Percentiles rank a stretch among this genome's conserved stretches.
Conservation (phyloP, 1,284 basidiomycete genomes). For the Cryptococcus amylolentus region DNA sequence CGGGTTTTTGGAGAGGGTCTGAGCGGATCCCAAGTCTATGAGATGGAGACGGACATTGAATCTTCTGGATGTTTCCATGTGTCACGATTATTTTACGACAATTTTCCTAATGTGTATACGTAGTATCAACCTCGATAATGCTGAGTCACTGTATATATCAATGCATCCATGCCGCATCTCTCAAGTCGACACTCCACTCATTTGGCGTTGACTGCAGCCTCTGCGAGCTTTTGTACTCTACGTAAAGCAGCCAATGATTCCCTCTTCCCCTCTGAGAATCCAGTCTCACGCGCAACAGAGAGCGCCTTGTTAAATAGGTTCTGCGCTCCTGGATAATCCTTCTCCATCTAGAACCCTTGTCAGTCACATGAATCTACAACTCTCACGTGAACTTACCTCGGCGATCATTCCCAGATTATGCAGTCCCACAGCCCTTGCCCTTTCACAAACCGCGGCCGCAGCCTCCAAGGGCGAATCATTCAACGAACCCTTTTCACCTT, state of each 20-base stretch:
- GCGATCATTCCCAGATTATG: constrained; percentile 48
- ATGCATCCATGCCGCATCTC: neutral
- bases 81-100: neutral
- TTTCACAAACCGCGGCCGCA: constrained; percentile 29
- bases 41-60: too few species aligned
- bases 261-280: constrained; percentile 40
- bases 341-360: constrained; percentile 31
- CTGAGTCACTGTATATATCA: neutral
- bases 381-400: constrained; percentile 34
- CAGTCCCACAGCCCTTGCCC: constrained; percentile 38
- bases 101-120: neutral
- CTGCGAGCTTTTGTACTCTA: constrained; percentile 10
- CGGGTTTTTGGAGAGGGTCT: constrained; percentile 38
- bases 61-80: neutral
- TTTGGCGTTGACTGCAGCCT: constrained; percentile 2
- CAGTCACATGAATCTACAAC: neutral
- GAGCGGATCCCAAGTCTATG: neutral
- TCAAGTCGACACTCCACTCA: neutral
- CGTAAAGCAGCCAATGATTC: constrained; percentile 41
- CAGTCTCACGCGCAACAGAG: constrained; percentile 27
- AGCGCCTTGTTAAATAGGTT: constrained; percentile 33
- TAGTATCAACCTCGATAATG: neutral
- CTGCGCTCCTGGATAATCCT: constrained; percentile 27
- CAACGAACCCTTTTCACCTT: constrained; percentile 4
- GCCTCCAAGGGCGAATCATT: constrained; percentile 17